Percentiles rank a stretch among this genome's conserved stretches.
Evolutionary conservation across 306 rosid genomes (phyloP).

Genomic region (Prunus mira): DNA sequence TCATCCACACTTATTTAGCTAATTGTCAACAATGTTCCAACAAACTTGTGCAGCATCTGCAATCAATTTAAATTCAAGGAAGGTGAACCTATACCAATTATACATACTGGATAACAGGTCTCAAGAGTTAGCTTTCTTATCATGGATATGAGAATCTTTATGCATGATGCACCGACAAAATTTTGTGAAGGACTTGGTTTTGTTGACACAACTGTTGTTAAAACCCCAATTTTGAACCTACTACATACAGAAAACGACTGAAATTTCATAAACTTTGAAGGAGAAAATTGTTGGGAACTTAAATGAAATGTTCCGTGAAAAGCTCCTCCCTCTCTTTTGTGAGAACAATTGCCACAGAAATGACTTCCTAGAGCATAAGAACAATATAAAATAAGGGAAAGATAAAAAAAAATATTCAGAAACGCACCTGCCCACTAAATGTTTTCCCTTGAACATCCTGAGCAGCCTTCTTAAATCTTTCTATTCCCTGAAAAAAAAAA

Average conservation of each 20-base stretch:
- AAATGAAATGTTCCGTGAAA: background rate
- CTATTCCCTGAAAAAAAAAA: constrained; percentile 67
- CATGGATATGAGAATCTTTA: background rate
- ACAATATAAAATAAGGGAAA: background rate
- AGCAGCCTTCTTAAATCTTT: constrained; percentile 82
- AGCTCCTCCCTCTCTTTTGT: background rate
- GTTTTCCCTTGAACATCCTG: constrained; percentile 75
- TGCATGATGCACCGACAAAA: background rate
- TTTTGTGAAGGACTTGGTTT: background rate
- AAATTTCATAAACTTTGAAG: background rate
- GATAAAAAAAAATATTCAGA: constrained; percentile 6
- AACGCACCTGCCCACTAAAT: constrained; percentile 90
- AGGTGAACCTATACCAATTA: background rate
- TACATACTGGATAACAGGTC: background rate
- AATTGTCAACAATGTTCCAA: background rate
- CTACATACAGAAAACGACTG: background rate
- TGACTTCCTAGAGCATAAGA: background rate
- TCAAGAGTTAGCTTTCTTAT: background rate
- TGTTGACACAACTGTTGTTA: background rate
- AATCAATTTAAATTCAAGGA: constrained; percentile 1
- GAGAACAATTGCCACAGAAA: background rate
- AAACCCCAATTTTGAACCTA: background rate
- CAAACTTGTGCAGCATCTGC: background rate
- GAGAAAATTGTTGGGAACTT: background rate
- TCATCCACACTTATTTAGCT: background rate